Evolutionary conservation across 2,329 filamentous ascomycete species (phyloP).

Genomic region (Trichophyton schoenleinii): DNA sequence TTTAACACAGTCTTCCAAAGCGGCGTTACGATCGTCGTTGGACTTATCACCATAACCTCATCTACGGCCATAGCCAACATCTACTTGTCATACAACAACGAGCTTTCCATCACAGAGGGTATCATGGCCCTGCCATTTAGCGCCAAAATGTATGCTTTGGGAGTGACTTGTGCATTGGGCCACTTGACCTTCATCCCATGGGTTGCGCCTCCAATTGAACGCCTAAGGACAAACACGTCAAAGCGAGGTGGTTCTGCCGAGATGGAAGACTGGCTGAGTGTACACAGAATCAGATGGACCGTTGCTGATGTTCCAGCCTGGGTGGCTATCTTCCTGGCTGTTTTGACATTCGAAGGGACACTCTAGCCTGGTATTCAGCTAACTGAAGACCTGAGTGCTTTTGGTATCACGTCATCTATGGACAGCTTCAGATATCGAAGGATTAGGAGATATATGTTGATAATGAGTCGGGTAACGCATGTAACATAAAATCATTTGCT

Average conservation of each 20-base stretch:
- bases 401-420: too few species aligned
- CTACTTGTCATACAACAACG: slow-evolving; percentile 52
- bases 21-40: slow-evolving; percentile 18
- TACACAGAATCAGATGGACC: slow-evolving; percentile 12
- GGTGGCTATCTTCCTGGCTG: slow-evolving; percentile 10
- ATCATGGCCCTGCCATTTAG: slow-evolving; percentile 30
- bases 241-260: slow-evolving; percentile 6
- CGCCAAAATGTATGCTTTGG: slow-evolving; percentile 11
- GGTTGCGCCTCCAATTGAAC: slow-evolving; percentile 10
- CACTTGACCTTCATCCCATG: slow-evolving; percentile 13
- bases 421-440: too few species aligned
- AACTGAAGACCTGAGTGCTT: too few species aligned
- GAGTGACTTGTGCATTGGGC: slow-evolving; percentile 9
- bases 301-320: slow-evolving; percentile 13
- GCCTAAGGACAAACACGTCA: slow-evolving; percentile 9
- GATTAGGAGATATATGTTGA: not conserved
- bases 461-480: not conserved
- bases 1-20: slow-evolving; percentile 33
- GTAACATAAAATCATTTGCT: not conserved
- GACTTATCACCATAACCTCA: slow-evolving; percentile 9
- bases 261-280: slow-evolving; percentile 11
- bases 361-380: not conserved
- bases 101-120: slow-evolving; percentile 51
- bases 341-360: slow-evolving; percentile 3
- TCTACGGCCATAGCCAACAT: slow-evolving; percentile 10